A percentile compares a stretch with the other conserved stretches of the same genome.
Conservation (phyloP, 225 moss, liverwort and hornwort genomes). For the Asterella californica region DNA sequence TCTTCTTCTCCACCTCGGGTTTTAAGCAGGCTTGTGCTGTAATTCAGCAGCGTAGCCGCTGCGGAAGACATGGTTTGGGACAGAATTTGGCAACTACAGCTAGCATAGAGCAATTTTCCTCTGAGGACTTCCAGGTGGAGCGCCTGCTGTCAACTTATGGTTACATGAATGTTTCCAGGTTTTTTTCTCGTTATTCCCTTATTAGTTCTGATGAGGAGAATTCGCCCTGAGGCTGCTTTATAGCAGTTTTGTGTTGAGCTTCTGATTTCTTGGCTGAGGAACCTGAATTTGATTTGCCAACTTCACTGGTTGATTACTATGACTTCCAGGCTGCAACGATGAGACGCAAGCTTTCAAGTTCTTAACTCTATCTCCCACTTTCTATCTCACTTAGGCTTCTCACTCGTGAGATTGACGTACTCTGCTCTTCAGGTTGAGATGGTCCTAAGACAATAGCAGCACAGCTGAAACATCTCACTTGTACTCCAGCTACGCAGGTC, state of each 20-base stretch:
- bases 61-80: neutral
- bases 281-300: neutral
- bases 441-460: no score
- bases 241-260: neutral
- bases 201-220: neutral
- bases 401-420: neutral
- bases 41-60: neutral
- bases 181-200: neutral
- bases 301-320: neutral
- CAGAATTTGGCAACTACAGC: conserved; percentile 17
- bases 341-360: neutral
- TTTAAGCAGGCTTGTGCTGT: neutral
- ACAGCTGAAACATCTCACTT: conserved; percentile 1
- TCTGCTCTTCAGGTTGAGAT: no score
- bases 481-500: conserved; percentile 59
- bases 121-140: conserved; percentile 82
- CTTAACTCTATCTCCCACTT: neutral
- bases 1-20: neutral
- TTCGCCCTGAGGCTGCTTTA: neutral
- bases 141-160: conserved; percentile 75
- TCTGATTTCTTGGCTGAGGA: no score
- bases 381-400: neutral
- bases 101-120: conserved; percentile 65
- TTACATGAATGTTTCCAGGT: conserved; percentile 90
- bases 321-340: neutral